Evolutionary conservation across 441 rosid genomes (phyloP), one percentile per base, ranked within the genome.

Genomic region (Isatis lusitanica): DNA sequence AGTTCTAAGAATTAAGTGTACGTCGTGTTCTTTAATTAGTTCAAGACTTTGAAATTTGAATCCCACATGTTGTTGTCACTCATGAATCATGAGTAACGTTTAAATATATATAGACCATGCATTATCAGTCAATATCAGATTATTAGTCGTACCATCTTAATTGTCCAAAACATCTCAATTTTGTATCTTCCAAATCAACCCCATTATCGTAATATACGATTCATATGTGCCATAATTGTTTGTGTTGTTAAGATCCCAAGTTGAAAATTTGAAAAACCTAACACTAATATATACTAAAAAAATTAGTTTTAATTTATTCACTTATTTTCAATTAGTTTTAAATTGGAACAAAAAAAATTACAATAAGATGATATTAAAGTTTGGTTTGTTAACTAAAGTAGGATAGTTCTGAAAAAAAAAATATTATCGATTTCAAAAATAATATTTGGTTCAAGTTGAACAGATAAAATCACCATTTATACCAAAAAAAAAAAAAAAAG

Each of bases 31-130:
- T 17, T 18, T 13, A 52, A 56, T 63, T 51, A 52, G 63, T 63
- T 51, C 47, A 60, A 67, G 63, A 67, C 68, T 63, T 72, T 67
- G 68, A 60, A 52, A 48, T 74, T 67, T 60, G 66, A 28, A 74
- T 47, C 61, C 62, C 63, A 74, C 57, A 68, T 74, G 78, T 51
- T 30, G 15, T 60, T 58, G 68, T 60, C 73, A 74, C 73, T 60
- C 63, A 42, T 18, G 55, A 68, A 39, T 66, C 61, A 36, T 42
- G 44, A 9, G 38, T 47, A 39, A 52, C 55, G 63, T 30, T 16
- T 60, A 40, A 3, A 12, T 40, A 50, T 17, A 47, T 11, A 72
- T 33, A 50, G 61, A 62, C 44, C 53, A 30, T 62, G 61, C 69
- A 71, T 63, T 53, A 51, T 62, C 53, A 62, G 28, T 36, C 39